Evolutionary conservation across 352 stramenopile species (phyloP).

Genomic region (Globisporangium okanoganense): DNA sequence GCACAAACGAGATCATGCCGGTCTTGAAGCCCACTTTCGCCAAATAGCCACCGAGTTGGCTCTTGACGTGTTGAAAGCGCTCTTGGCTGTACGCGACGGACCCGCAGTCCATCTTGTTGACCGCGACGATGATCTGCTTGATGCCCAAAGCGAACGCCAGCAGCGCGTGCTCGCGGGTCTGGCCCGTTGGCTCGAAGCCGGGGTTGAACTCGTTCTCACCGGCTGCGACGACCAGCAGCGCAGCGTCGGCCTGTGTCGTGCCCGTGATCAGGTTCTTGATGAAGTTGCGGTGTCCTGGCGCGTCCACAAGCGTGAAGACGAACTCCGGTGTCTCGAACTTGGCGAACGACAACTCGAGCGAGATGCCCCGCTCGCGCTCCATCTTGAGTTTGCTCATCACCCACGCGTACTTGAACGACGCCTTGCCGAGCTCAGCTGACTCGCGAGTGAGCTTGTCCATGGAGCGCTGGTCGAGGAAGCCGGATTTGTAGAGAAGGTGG

Average conservation of each 20-base stretch:
- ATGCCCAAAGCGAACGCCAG: constrained; percentile 97
- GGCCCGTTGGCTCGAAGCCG: constrained; percentile 94
- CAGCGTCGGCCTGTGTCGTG: constrained; percentile 97
- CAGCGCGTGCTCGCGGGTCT: constrained; percentile 95
- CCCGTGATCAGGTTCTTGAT: constrained; percentile 99
- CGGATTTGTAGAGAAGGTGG: constrained; percentile 99
- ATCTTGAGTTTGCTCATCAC: constrained; percentile 98
- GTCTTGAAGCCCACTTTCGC: constrained; percentile 97
- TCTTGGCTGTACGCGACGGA: constrained; percentile 91
- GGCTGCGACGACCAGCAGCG: constrained; percentile 94
- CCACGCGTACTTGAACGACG: constrained; percentile 99
- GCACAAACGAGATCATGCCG: constrained; percentile 94
- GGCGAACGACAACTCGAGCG: constrained; percentile 96
- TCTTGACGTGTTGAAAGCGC: constrained; percentile 95
- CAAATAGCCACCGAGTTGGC: constrained; percentile 89
- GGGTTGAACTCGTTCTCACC: constrained; percentile 92
- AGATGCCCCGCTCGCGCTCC: constrained; percentile 97
- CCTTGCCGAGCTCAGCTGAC: constrained; percentile 95
- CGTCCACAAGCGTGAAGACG: constrained; percentile 98
- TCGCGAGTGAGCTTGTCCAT: constrained; percentile 99
- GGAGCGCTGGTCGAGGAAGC: constrained; percentile 97
- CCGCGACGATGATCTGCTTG: constrained; percentile 97
- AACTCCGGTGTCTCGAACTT: constrained; percentile 98
- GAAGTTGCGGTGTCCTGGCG: constrained; percentile 97
- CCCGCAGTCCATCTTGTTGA: constrained; percentile 99